A percentile compares a stretch with the other conserved stretches of the same genome.
Evolutionary conservation across 2,329 filamentous ascomycete species (phyloP).

Genomic region (Kalmusia sp.): DNA sequence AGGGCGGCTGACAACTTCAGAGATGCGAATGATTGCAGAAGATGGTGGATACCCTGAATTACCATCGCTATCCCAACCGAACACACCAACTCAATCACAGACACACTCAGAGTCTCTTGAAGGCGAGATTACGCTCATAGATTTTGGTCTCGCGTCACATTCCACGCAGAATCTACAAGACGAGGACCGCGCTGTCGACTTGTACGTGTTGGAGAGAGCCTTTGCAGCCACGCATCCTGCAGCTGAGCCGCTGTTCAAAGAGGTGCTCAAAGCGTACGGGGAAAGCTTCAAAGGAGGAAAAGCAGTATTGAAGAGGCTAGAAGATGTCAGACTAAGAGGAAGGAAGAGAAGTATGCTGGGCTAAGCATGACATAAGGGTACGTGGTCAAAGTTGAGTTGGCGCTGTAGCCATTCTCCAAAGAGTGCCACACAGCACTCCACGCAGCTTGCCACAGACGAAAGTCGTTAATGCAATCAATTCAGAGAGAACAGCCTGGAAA

Average conservation of each 20-base stretch:
- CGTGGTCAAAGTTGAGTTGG: not conserved
- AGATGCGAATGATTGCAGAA: constrained; percentile 31
- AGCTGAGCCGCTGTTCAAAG: constrained; percentile 76
- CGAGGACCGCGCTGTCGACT: constrained; percentile 92
- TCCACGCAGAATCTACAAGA: constrained; percentile 81
- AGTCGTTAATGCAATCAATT: no score
- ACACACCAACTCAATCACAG: constrained; percentile 8
- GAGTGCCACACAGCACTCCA: no score
- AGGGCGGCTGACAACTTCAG: constrained; percentile 29
- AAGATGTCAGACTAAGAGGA: constrained; percentile 92
- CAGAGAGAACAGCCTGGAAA: not conserved
- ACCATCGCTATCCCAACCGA: constrained; percentile 8
- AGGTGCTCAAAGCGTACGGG: constrained; percentile 77
- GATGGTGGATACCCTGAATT: constrained; percentile 7
- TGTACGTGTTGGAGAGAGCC: constrained; percentile 93
- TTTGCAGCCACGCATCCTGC: constrained; percentile 94
- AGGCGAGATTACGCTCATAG: constrained; percentile 87
- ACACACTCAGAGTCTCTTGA: constrained; percentile 48
- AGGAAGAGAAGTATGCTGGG: constrained; percentile 98
- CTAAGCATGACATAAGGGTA: no score
- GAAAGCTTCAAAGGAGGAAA: constrained; percentile 77
- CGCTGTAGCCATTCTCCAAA: not conserved
- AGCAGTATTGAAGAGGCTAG: constrained; percentile 78
- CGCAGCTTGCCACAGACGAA: no score
- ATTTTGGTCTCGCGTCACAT: constrained; percentile 74